These are phyloP conservation scores for Penicillium manginii DNA, from an alignment of 495 filamentous ascomycete species.

Conservation along the genomic window DNA sequence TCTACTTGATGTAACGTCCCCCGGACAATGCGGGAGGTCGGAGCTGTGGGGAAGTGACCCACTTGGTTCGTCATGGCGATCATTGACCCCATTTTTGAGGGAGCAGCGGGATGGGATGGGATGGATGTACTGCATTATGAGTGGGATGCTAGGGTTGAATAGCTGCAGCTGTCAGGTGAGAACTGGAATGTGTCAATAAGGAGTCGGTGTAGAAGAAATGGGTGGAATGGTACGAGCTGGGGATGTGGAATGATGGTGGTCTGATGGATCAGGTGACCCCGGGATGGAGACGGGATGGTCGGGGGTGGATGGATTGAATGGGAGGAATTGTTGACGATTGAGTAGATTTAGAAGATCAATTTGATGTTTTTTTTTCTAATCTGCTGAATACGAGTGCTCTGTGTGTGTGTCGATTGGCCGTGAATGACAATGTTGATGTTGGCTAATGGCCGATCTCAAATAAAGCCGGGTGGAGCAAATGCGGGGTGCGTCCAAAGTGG, in stretches of 20 bases:
- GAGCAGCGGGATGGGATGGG: background rate
- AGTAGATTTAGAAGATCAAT: background rate
- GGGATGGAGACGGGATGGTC: background rate
- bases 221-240: background rate
- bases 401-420: too few species aligned
- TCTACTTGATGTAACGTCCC: slow-evolving; percentile 1
- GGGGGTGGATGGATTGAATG: background rate
- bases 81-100: slow-evolving; percentile 1
- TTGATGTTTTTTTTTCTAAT: too few species aligned
- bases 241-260: background rate
- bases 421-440: too few species aligned
- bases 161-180: background rate
- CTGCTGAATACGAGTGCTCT: too few species aligned
- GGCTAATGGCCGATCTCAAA: background rate
- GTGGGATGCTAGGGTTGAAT: background rate
- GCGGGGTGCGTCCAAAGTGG: slow-evolving; percentile 42
- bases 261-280: slow-evolving; percentile 3
- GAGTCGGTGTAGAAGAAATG: background rate
- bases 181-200: background rate
- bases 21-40: slow-evolving; percentile 7
- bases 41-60: slow-evolving; percentile 7
- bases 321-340: background rate
- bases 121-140: background rate
- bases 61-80: slow-evolving; percentile 7
- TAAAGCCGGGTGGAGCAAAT: slow-evolving; percentile 41